Evolutionary conservation across 2,329 filamentous ascomycete species (phyloP), one percentile per base, ranked within the genome.

Genomic region (Elsinoe arachidis): DNA sequence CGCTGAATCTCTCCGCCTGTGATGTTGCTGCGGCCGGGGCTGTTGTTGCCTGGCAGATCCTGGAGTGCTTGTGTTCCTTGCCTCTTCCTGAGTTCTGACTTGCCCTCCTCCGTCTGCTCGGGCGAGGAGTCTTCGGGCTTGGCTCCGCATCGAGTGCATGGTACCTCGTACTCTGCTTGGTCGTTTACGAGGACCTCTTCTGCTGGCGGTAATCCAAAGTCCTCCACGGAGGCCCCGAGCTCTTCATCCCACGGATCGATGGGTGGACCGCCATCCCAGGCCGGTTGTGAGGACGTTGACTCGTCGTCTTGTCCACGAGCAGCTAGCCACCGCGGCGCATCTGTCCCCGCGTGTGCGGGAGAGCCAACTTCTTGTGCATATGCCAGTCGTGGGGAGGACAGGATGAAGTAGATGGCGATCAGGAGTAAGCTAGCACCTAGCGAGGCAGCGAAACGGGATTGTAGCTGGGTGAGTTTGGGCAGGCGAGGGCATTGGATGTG

Each of bases 371-470:
- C 83, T 55, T 78, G 74, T 9, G 86, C 86, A 63, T 85, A 78
- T 46, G 82, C 86, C 62, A 84, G 78, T 55, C 76, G 76, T 15
- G 80, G 79, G 44, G 78, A 78, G 58, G 80, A 79, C 37, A 87
- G 75, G 23, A 81, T 70, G 58, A 86, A 72, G 67, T 83, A 86
- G 41, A 90, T 68, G 38, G 82, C 66, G 34, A 86, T 64, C 33
- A 88, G 69, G 53, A 86, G 67, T 30, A 81, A 71, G 33, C 82
- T 81, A 56, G 83, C 81, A 65, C 80, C 75, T 55, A 86, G 68
- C 58, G 85, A 87, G 65, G 84, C 83, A 67, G 81, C 80, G 66
- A 89, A 80, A 68, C 86, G 85, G 73, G 84, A 86, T 75, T 88
- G 87, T 63, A 88, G 75, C 66, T 80, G 83, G 69, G 80, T 84